phyloP scores from a whole-genome alignment of 2,329 filamentous ascomycete genomes.

The Tolypocladium album region DNA sequence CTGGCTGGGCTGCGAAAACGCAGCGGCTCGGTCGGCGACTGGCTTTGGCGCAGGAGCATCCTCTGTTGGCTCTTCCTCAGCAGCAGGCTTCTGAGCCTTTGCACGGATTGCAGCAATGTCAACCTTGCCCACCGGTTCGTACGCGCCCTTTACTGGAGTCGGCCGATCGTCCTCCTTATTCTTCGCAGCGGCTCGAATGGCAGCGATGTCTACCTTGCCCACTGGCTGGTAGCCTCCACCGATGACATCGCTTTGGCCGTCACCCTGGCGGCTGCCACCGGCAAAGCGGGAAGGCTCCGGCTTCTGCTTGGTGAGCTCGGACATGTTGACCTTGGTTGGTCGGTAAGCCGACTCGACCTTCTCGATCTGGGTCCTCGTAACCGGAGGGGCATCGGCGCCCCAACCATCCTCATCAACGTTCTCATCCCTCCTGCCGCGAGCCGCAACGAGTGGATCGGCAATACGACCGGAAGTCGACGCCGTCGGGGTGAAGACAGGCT shows the following conservation, averaged over 20 bases:
- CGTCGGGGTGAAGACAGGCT: slow-evolving; percentile 85
- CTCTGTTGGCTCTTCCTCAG: slow-evolving; percentile 20
- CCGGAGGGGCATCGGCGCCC: slow-evolving; percentile 86
- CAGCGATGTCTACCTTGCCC: slow-evolving; percentile 95
- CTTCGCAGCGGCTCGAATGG: slow-evolving; percentile 67
- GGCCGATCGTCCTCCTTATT: slow-evolving; percentile 68
- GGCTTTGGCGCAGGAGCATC: slow-evolving; percentile 39
- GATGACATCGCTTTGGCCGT: slow-evolving; percentile 52
- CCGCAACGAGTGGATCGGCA: slow-evolving; percentile 59
- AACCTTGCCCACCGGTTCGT: slow-evolving; percentile 91
- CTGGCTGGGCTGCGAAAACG: slow-evolving; percentile 49
- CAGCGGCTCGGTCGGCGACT: slow-evolving; percentile 65
- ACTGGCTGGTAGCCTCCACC: slow-evolving; percentile 84
- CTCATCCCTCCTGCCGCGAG: slow-evolving; percentile 48
- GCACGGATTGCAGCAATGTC: slow-evolving; percentile 92
- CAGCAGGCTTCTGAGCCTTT: slow-evolving; percentile 57
- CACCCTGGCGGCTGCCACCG: slow-evolving; percentile 31
- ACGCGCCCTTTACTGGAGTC: slow-evolving; percentile 77
- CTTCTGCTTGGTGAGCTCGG: slow-evolving; percentile 67
- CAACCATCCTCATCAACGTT: slow-evolving; percentile 78
- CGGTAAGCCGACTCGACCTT: slow-evolving; percentile 90
- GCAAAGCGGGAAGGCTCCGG: slow-evolving; percentile 54
- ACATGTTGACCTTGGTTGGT: slow-evolving; percentile 91
- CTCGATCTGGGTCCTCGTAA: slow-evolving; percentile 77
- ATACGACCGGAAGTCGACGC: slow-evolving; percentile 29